These are phyloP conservation scores for Gamarada debralockiae DNA, from an alignment of 495 filamentous ascomycete genomes.

Conservation along the genomic window DNA sequence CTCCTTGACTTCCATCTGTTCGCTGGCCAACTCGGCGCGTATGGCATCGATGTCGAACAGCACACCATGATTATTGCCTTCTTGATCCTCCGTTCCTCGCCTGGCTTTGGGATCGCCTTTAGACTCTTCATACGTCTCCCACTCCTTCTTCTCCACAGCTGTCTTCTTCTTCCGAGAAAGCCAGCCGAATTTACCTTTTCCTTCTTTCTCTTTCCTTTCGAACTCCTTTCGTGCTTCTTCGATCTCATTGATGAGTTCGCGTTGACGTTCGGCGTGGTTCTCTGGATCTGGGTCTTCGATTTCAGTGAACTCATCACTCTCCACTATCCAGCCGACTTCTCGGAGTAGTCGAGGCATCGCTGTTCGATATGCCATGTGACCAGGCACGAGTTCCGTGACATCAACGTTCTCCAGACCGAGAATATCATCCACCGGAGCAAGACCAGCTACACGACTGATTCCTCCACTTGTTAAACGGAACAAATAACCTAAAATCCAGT, in stretches of 20 bases:
- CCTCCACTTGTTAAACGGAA: slow-evolving; percentile 94
- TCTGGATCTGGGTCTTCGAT: slow-evolving; percentile 98
- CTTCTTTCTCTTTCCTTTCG: slow-evolving; percentile 66
- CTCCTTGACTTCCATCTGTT: slow-evolving; percentile 64
- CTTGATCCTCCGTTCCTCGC: slow-evolving; percentile 34
- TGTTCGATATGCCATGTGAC: slow-evolving; percentile 94
- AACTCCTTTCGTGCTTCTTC: slow-evolving; percentile 88
- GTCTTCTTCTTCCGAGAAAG: slow-evolving; percentile 75
- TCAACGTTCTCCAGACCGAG: slow-evolving; percentile 87
- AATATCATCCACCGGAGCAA: slow-evolving; percentile 73
- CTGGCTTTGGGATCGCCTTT: slow-evolving; percentile 27
- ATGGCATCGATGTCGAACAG: slow-evolving; percentile 98
- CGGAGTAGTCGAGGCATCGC: slow-evolving; percentile 86
- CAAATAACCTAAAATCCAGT: slow-evolving; percentile 97
- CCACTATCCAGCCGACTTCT: slow-evolving; percentile 82
- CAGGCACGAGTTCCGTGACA: slow-evolving; percentile 78
- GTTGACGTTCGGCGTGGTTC: slow-evolving; percentile 80
- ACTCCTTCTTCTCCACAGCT: slow-evolving; percentile 72
- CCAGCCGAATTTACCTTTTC: slow-evolving; percentile 60
- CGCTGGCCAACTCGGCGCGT: slow-evolving; percentile 73
- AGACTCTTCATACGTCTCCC: slow-evolving; percentile 85
- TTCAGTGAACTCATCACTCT: slow-evolving; percentile 91
- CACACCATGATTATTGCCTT: slow-evolving; percentile 53
- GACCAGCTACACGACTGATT: slow-evolving; percentile 86
- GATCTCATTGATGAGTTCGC: slow-evolving; percentile 93